Evolutionary conservation across 331 rosid genomes (phyloP).

Genomic region (Saraca asoca): DNA sequence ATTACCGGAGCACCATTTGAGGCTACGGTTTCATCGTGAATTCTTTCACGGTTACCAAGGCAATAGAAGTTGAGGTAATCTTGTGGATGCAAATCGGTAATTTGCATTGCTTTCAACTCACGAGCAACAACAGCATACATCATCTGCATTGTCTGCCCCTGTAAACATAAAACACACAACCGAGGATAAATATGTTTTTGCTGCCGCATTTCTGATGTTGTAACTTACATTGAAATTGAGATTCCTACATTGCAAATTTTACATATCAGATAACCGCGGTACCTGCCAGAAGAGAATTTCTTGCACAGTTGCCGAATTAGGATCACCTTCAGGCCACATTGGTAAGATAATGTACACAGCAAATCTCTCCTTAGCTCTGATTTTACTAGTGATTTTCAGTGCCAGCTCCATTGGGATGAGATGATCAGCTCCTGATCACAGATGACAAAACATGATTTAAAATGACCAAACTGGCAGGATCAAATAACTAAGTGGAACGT

Average conservation of each 20-base stretch:
- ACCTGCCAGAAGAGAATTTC: conserved; percentile 99
- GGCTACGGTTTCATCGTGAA: conserved; percentile 37
- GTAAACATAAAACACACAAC: conserved; percentile 37
- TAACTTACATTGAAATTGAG: conserved; percentile 17
- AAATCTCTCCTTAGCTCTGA: conserved; percentile 84
- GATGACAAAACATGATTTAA: conserved; percentile 21
- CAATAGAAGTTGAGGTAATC: conserved; percentile 94
- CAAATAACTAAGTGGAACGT: conserved; percentile 12
- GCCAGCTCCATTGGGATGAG: conserved; percentile 98
- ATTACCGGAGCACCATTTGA: conserved; percentile 59
- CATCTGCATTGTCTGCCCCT: conserved; percentile 86
- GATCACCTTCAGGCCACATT: conserved; percentile 99
- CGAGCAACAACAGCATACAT: conserved; percentile 73
- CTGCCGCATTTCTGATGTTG: conserved; percentile 14
- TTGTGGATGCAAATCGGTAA: conserved; percentile 50
- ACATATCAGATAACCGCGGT: conserved; percentile 28
- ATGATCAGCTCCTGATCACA: conserved; percentile 86
- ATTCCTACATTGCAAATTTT: conserved; percentile 19
- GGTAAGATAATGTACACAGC: conserved; percentile 81
- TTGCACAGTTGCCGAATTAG: conserved; percentile 76
- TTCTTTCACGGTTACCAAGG: conserved; percentile 82
- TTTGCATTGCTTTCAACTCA: conserved; percentile 59
- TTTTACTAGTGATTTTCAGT: conserved; percentile 78
- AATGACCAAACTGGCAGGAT: background rate
- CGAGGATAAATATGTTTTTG: conserved; percentile 19